Percentiles rank a stretch among this genome's conserved stretches.
Evolutionary conservation across 2,329 filamentous ascomycete species (phyloP).

Genomic region (Alternaria sp.): DNA sequence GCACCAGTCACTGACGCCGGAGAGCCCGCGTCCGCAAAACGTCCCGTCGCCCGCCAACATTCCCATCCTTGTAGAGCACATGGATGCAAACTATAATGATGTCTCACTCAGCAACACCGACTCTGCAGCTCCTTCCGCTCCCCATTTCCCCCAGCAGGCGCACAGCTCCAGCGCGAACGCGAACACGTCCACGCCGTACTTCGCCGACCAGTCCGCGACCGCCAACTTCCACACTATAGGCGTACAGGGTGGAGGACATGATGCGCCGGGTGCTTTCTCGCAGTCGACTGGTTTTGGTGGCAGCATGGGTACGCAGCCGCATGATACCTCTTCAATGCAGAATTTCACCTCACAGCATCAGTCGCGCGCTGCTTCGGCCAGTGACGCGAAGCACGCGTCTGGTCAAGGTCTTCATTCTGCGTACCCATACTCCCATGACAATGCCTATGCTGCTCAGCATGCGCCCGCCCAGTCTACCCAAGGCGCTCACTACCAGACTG

Average conservation of each 20-base stretch:
- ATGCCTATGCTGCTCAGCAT: constrained; percentile 43
- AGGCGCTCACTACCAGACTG: constrained; percentile 39
- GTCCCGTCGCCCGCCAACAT: constrained; percentile 73
- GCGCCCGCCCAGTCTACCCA: constrained; percentile 40
- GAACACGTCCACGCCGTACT: constrained; percentile 41
- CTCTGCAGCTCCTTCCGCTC: constrained; percentile 34
- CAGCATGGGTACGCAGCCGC: constrained; percentile 41
- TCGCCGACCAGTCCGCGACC: constrained; percentile 36
- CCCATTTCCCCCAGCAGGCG: constrained; percentile 45
- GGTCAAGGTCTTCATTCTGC: constrained; percentile 41
- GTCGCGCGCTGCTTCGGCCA: constrained; percentile 41
- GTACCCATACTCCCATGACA: constrained; percentile 47
- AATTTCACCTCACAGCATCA: constrained; percentile 46
- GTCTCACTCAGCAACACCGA: constrained; percentile 66
- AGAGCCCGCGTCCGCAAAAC: constrained; percentile 75
- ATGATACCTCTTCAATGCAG: constrained; percentile 51
- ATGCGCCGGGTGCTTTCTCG: constrained; percentile 32
- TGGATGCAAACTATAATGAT: constrained; percentile 75
- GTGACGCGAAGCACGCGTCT: constrained; percentile 46
- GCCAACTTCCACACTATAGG: constrained; percentile 34
- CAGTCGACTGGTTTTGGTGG: constrained; percentile 38
- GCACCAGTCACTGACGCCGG: constrained; percentile 71
- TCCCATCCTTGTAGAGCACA: constrained; percentile 73
- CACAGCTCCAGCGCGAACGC: constrained; percentile 38
- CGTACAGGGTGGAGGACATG: constrained; percentile 32